Conservation (phyloP, 768 basidiomycete genomes). For the Boletus insuetus region DNA sequence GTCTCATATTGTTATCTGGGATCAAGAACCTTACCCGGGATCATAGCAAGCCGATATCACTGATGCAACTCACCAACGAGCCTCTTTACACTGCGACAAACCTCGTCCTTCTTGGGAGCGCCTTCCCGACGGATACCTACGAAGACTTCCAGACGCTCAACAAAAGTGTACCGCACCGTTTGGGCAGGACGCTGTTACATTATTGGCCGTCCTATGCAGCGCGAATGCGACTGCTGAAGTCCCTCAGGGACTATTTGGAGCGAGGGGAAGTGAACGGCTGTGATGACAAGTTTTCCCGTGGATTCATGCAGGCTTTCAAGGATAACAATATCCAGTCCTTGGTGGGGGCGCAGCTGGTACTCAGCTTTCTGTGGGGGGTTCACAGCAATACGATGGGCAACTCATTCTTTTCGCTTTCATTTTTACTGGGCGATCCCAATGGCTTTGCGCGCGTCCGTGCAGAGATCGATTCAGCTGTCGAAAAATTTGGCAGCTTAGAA, state of each 20-base stretch:
- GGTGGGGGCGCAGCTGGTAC: slow-evolving; percentile 17
- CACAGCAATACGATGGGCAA: slow-evolving; percentile 24
- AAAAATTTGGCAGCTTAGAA: slow-evolving; percentile 12
- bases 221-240: slow-evolving; percentile 5
- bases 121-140: slow-evolving; percentile 21
- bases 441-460: slow-evolving; percentile 43
- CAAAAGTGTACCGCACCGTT: slow-evolving; percentile 18
- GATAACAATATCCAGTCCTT: slow-evolving; percentile 14
- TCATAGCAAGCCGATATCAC: slow-evolving; percentile 4
- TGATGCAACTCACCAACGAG: slow-evolving; percentile 14
- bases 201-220: slow-evolving; percentile 17
- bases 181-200: slow-evolving; percentile 12
- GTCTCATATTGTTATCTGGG: slow-evolving; percentile 8
- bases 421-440: slow-evolving; percentile 41
- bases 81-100: slow-evolving; percentile 22
- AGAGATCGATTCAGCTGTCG: slow-evolving; percentile 40
- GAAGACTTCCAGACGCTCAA: slow-evolving; percentile 20
- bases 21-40: slow-evolving; percentile 7
- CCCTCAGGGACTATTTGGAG: slow-evolving; percentile 15
- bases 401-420: slow-evolving; percentile 18
- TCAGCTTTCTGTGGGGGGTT: slow-evolving; percentile 22
- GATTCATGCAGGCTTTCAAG: slow-evolving; percentile 18
- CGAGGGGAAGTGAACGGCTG: slow-evolving; percentile 1
- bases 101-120: slow-evolving; percentile 14
- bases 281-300: slow-evolving; percentile 6